Base-by-base conservation (phyloP, 495 filamentous ascomycete species). In the Penicillium chermesinum region DNA sequence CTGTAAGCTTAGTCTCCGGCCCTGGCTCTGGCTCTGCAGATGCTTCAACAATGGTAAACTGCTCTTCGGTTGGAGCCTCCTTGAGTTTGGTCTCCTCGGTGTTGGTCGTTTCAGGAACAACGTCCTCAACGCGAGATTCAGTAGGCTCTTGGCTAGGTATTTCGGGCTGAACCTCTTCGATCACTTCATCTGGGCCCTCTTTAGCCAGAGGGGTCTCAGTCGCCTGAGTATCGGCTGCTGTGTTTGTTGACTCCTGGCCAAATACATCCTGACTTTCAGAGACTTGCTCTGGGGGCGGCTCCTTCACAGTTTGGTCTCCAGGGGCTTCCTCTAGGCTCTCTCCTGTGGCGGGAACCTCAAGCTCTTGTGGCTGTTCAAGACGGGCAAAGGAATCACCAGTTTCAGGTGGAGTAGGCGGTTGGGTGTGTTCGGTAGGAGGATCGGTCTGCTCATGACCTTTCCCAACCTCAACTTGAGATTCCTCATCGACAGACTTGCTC, bases 401-500 rank as follows among this genome's bases (percentile, higher is more conserved):
- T 8, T 46, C 37, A 5, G 21, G 35, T 19, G 18, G 9, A 35
- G 25, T 22, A 2, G 36, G 10, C 4, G 25, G 3, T 9, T 20
- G 41, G 22, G 18, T 14, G 13, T 35, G 15, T 7, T 2, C 41
- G 3, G 18, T n/a, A 7, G 41, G 25, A 3, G 37, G 19, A 19
- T 38, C 27, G 12, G 39, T 14, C 7, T 49, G 39, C 13, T 15
- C 12, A 7, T 46, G 16, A 30, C 37, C 41, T 7, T 19, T 20
- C 3, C 20, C 27, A n/a, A 42, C 39, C 13, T 41, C 36, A 32
- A 7, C 16, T 18, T 6, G 13, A 17, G 47, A 38, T 27, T 59
- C 55, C 15, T 21, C 38, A 37, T 46, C 34, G 18, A 55, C 46
- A 36, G 59, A 57, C 36, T 61, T 50, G 38, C 58, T 52, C 59